A percentile compares a stretch with the other conserved stretches of the same genome.
phyloP scores from a whole-genome alignment of 2,329 filamentous ascomycete genomes.

The Clonostachys solani region DNA sequence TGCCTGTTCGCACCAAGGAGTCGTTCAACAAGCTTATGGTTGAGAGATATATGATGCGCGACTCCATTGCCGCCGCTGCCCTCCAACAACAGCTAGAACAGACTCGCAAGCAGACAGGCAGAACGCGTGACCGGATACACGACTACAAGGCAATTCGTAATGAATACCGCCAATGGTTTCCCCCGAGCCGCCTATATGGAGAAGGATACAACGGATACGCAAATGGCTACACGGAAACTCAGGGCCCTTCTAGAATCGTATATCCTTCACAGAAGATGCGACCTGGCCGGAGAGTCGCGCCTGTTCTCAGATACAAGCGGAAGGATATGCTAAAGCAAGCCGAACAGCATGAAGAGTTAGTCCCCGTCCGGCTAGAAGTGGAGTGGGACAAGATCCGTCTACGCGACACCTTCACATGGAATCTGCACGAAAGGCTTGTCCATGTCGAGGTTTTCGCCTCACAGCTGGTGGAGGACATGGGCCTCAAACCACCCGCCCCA shows the following conservation, averaged over 20 bases:
- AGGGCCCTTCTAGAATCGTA: conserved; percentile 64
- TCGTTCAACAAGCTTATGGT: conserved; percentile 49
- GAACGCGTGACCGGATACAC: conserved; percentile 63
- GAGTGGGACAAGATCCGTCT: conserved; percentile 95
- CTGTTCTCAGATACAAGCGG: conserved; percentile 67
- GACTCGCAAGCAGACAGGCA: conserved; percentile 52
- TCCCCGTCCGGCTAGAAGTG: conserved; percentile 87
- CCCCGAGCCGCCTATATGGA: conserved; percentile 56
- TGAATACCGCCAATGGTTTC: conserved; percentile 51
- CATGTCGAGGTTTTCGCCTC: conserved; percentile 78
- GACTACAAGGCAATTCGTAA: conserved; percentile 60
- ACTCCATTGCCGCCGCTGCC: conserved; percentile 21
- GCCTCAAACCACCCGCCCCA: conserved; percentile 59
- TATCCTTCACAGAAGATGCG: conserved; percentile 77
- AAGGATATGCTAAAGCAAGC: conserved; percentile 83
- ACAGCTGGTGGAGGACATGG: conserved; percentile 88
- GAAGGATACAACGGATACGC: conserved; percentile 85
- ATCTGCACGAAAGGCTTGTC: conserved; percentile 85
- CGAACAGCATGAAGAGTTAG: conserved; percentile 85
- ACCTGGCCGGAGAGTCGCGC: conserved; percentile 72
- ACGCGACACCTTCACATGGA: conserved; percentile 98
- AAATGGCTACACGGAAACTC: conserved; percentile 76
- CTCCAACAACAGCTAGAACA: conserved; percentile 29
- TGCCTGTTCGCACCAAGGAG: conserved; percentile 49
- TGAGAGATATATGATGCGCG: conserved; percentile 47